Base-by-base conservation (phyloP, 148 eudicot genomes). In the Agrostemma githago region DNA sequence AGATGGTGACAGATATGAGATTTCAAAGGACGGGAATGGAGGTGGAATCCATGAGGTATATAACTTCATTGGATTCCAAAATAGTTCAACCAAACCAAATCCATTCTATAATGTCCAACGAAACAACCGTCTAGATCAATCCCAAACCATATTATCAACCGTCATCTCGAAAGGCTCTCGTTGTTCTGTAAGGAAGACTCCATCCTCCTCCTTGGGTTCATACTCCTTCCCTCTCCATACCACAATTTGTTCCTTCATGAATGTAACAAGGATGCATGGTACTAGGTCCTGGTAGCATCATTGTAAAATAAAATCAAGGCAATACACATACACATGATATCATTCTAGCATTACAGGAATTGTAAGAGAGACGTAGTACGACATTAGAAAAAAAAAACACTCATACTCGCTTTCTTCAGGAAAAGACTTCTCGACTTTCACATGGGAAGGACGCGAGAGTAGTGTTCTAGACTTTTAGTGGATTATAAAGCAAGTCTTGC, bases 241-340 rank as follows among this genome's bases (percentile, higher is more conserved):
- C 46, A 95, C 96, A 66, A 95, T 78, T 76, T 95, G 99, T 74
- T 90, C 94, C 80, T 95, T 95, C 39, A 78, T 83, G 78, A 94
- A 91, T 54, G 97, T 85, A 20, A 95, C 94, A 51, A 86, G 84
- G 34, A 87, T 65, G 77, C 97, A 94, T 6, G 97, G 97, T 73
- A 94, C 98, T 77, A 91, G 81, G 60, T 91, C 98, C 98, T 91
- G 88, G 48, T 3, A 8, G 4, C 61, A 66, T 66, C 12, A 20
- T 58, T 2, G 26, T 10, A 12, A 75, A 15, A 39, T 62, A 19
- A 19, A 46, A 60, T 76, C 21, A 61, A 19, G 62, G 68, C 3
- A 59, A 34, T 37, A 8, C 5, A 1, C 53, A 34, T 37, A 8
- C 5, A 1, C 53, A 64, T 64, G 14, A 4, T 39, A 11, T 1